These are phyloP conservation scores for Ambrosia hybrid DNA, from an alignment of 140 eudicot species.

Conservation along the genomic window DNA sequence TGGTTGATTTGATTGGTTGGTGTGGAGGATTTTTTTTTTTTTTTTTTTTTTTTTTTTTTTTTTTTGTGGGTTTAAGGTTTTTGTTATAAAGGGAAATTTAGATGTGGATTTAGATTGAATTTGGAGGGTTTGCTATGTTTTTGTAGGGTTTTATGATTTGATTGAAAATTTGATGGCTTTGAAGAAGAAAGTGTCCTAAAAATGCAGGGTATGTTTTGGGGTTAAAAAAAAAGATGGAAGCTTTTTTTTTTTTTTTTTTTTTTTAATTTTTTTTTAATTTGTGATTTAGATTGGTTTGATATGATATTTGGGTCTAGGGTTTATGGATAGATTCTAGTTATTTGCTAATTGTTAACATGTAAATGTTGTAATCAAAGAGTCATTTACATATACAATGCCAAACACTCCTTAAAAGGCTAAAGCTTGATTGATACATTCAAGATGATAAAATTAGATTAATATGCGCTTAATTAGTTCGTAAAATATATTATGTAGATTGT, in stretches of 20 bases:
- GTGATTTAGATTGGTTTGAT: constrained; percentile 7
- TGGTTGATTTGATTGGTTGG: constrained; percentile 3
- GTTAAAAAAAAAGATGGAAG: background rate
- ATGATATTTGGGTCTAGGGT: constrained; percentile 12
- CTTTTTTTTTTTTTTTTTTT: background rate
- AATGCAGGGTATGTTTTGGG: constrained; percentile 29
- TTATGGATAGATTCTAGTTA: background rate
- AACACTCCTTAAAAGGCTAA: constrained; percentile 2
- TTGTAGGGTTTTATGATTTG: constrained; percentile 33
- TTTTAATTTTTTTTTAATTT: background rate
- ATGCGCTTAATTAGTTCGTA: background rate
- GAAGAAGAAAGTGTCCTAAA: constrained; percentile 20
- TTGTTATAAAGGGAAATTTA: constrained; percentile 2
- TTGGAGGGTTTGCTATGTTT: background rate
- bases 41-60: background rate
- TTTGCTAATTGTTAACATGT: constrained; percentile 4
- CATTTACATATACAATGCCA: background rate
- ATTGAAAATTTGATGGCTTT: constrained; percentile 6
- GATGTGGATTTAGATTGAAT: constrained; percentile 7
- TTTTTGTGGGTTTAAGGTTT: constrained; percentile 38
- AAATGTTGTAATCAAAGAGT: background rate
- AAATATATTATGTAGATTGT: too few species aligned
- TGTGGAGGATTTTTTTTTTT: background rate
- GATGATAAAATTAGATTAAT: background rate
- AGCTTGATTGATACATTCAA: background rate